Percentiles rank a stretch among this genome's conserved stretches.
phyloP scores from a whole-genome alignment of 495 filamentous ascomycete genomes.

The Lichenothelia convexa region DNA sequence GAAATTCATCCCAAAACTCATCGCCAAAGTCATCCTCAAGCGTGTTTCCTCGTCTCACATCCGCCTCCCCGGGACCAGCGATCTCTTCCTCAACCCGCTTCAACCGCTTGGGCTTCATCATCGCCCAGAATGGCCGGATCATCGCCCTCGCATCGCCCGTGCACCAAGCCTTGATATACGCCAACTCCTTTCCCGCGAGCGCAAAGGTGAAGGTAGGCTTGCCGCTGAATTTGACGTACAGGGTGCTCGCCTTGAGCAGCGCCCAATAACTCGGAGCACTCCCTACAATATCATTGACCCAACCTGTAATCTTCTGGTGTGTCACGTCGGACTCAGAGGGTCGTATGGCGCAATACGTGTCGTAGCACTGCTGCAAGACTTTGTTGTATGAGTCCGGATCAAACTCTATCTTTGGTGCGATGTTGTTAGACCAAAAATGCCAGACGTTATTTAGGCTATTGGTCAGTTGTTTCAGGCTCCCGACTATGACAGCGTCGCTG shows the following conservation, averaged over 20 bases:
- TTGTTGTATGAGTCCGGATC: neutral
- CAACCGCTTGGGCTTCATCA: neutral
- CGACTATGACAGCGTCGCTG: neutral
- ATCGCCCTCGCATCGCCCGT: neutral
- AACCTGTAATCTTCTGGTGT: neutral
- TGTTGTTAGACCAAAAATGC: neutral
- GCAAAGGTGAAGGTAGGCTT: slow-evolving; percentile 6
- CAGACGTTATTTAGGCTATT: neutral
- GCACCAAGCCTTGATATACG: slow-evolving; percentile 8
- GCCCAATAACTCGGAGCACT: slow-evolving; percentile 7
- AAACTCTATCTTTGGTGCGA: neutral
- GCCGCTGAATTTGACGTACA: slow-evolving; percentile 3
- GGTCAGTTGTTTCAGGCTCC: neutral
- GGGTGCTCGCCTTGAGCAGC: slow-evolving; percentile 8
- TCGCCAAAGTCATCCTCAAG: too few relatives aligned
- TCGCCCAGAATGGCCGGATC: neutral
- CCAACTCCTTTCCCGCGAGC: slow-evolving; percentile 11
- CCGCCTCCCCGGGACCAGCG: too few relatives aligned
- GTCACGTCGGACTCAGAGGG: neutral
- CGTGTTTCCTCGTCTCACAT: too few relatives aligned
- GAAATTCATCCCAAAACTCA: too few relatives aligned
- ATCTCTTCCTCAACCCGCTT: neutral
- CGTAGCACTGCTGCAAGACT: neutral
- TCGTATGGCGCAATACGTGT: neutral
- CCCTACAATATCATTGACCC: neutral